Evolutionary conservation across 2,329 filamentous ascomycete species (phyloP).

Genomic region (Fonsecaea nubica): DNA sequence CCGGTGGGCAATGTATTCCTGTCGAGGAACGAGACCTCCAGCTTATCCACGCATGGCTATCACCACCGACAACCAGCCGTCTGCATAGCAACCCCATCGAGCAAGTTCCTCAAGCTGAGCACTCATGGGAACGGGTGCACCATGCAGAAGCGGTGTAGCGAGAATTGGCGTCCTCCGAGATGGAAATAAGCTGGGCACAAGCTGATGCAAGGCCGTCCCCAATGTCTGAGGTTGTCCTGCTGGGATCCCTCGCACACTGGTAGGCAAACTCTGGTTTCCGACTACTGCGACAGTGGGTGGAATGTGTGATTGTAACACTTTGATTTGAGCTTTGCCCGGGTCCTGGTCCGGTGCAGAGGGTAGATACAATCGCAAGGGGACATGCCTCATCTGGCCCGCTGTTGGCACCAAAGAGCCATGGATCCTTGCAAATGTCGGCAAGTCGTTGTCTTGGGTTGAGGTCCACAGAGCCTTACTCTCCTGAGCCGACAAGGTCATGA

Average conservation of each 20-base stretch:
- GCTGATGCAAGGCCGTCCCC: slow-evolving; percentile 74
- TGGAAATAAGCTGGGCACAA: slow-evolving; percentile 84
- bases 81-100: slow-evolving; percentile 81
- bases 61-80: slow-evolving; percentile 88
- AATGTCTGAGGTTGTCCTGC: slow-evolving; percentile 68
- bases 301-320: slow-evolving; percentile 77
- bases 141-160: slow-evolving; percentile 84
- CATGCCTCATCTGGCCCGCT: slow-evolving; percentile 74
- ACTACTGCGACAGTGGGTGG: slow-evolving; percentile 52
- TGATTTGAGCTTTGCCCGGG: slow-evolving; percentile 61
- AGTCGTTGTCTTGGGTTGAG: slow-evolving; percentile 75
- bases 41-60: slow-evolving; percentile 64
- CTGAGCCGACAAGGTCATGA: slow-evolving; percentile 85
- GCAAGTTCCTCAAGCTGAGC: slow-evolving; percentile 84
- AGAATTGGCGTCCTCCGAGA: slow-evolving; percentile 83
- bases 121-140: slow-evolving; percentile 78
- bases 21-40: background rate
- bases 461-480: slow-evolving; percentile 84
- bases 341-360: slow-evolving; percentile 65
- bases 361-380: slow-evolving; percentile 89
- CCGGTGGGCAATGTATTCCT: background rate
- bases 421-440: slow-evolving; percentile 73
- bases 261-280: slow-evolving; percentile 32
- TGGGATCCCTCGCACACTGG: slow-evolving; percentile 38
- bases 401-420: slow-evolving; percentile 75